Conservation (phyloP, 2,329 filamentous ascomycete genomes). For the Xylariaceae sp. region DNA sequence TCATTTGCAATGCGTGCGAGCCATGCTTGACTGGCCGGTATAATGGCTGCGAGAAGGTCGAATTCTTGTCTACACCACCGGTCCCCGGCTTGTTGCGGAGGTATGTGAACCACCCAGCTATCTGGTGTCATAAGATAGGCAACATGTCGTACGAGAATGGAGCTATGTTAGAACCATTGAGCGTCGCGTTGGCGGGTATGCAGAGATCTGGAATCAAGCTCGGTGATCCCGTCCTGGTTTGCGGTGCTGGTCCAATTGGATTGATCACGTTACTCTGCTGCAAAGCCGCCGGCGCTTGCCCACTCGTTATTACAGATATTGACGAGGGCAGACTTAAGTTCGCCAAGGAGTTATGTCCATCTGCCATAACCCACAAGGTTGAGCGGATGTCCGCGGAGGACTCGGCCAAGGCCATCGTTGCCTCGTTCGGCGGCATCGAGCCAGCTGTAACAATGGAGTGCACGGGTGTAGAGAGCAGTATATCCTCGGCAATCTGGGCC, state of each 20-base stretch:
- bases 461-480: conserved; percentile 88
- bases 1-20: conserved; percentile 87
- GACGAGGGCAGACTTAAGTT: conserved; percentile 80
- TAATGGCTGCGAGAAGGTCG: conserved; percentile 84
- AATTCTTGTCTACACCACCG: conserved; percentile 87
- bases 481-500: conserved; percentile 80
- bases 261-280: conserved; percentile 81
- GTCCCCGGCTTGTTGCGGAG: conserved; percentile 79
- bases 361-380: conserved; percentile 75
- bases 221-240: conserved; percentile 83
- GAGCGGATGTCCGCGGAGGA: conserved; percentile 63
- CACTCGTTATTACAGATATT: conserved; percentile 91
- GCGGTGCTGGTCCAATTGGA: conserved; percentile 90
- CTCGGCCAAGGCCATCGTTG: conserved; percentile 62
- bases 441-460: conserved; percentile 83
- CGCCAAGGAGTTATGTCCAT: conserved; percentile 75
- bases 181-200: conserved; percentile 82
- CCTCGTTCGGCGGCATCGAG: conserved; percentile 70
- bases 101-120: conserved; percentile 90
- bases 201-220: conserved; percentile 75
- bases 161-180: conserved; percentile 82
- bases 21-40: conserved; percentile 88
- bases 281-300: conserved; percentile 80
- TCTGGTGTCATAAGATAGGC: conserved; percentile 95
- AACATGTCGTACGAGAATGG: conserved; percentile 90